Evolutionary conservation across 805 yeast species (phyloP).

Genomic region (Zygotorulaspora danielsina): DNA sequence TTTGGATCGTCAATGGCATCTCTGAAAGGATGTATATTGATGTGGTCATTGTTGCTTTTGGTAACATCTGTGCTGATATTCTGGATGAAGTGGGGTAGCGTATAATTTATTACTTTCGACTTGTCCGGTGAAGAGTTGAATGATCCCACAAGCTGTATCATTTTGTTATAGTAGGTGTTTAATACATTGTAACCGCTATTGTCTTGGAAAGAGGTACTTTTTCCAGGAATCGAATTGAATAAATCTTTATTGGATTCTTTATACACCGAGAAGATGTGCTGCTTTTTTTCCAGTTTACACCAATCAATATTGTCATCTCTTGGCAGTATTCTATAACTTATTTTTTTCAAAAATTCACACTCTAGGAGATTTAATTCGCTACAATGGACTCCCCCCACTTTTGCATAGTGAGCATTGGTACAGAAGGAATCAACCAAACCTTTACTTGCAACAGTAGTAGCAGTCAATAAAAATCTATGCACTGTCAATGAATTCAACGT

Average conservation of each 20-base stretch:
- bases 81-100: slow-evolving; percentile 9
- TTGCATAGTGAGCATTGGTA: slow-evolving; percentile 89
- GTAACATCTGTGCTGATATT: slow-evolving; percentile 2
- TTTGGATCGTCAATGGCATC: slow-evolving; percentile 3
- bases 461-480: slow-evolving; percentile 84
- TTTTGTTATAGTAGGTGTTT: slow-evolving; percentile 46
- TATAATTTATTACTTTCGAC: slow-evolving; percentile 24
- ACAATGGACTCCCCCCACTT: slow-evolving; percentile 88
- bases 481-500: slow-evolving; percentile 88
- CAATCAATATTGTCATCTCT: slow-evolving; percentile 39
- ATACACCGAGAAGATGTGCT: slow-evolving; percentile 17
- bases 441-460: slow-evolving; percentile 86
- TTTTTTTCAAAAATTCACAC: slow-evolving; percentile 76
- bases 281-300: slow-evolving; percentile 35
- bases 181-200: slow-evolving; percentile 40
- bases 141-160: slow-evolving; percentile 48
- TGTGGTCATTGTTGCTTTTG: slow-evolving; percentile 2
- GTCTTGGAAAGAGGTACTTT: slow-evolving; percentile 1
- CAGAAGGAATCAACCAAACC: slow-evolving; percentile 92
- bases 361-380: slow-evolving; percentile 83
- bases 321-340: slow-evolving; percentile 74
- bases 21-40: slow-evolving; percentile 4
- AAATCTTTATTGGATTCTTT: slow-evolving; percentile 15
- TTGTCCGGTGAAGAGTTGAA: slow-evolving; percentile 29
- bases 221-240: not conserved